Evolutionary conservation across 78 protist genomes (phyloP), one percentile per base, ranked within the genome.

Genomic region (Dictyostelium brefeldianum): DNA sequence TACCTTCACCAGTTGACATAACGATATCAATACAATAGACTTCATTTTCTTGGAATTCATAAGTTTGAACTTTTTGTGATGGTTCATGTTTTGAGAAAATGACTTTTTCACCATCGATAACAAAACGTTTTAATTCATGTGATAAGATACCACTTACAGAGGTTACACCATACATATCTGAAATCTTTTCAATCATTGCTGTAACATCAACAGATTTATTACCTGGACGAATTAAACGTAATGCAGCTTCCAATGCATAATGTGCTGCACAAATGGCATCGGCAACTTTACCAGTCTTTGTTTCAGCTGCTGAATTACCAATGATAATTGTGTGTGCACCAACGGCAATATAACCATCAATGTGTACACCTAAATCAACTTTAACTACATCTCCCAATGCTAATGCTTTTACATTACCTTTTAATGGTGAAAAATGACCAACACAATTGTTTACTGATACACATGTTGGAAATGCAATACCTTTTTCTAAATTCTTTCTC

Each of bases 401-500:
- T 50, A 99, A 95, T 18, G 69, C 56, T 57, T 70, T 29, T 14
- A 50, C 47, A 20, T 92, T 96, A 36, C 70, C 96, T 57, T 54
- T 64, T 56, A 97, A 89, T n/a, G 99, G 99, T 12, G 98, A 95
- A 74, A 59, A 98, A 94, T 99, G 99, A 22, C 99, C 99, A 67
- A 94, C 98, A 91, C 91, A 73, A 87, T 97, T 78, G 95, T 99
- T 98, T 50, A 98, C 94, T 7, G 98, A 95, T 48, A 99, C 36
- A 83, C 99, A 98, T 3, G 99, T 98, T 81, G 99, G 99, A 97
- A 98, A 98, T 10, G 99, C 99, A 18, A 97, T 84, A 36, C 99
- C 99, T 90, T 97, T 97, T 65, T 94, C 83, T 17, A 83, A 46
- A 46, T 56, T 67, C 96, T 90, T 90, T 65, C 78, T 79, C 56